Conservation (phyloP, 352 stramenopile species). For the Thalassiosira sp. region DNA sequence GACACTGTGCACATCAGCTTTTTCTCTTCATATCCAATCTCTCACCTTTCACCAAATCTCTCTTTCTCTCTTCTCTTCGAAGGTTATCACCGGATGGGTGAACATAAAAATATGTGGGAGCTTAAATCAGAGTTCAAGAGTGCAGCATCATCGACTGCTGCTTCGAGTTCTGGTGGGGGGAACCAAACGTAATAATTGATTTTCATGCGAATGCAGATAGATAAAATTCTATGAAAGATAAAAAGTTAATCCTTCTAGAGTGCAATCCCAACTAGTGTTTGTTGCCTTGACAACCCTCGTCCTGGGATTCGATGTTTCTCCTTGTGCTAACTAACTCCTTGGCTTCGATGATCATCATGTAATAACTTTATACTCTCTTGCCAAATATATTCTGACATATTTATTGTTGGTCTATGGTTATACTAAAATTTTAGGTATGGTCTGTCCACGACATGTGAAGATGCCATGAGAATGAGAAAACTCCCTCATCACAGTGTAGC, state of each 20-base stretch:
- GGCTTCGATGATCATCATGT: too few species aligned
- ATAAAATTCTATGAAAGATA: not conserved
- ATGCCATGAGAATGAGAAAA: not conserved
- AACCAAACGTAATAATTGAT: conserved; percentile 1
- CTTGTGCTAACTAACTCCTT: too few species aligned
- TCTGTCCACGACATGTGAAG: not conserved
- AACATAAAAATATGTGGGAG: conserved; percentile 77
- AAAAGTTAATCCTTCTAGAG: not conserved
- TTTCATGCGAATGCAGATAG: not conserved
- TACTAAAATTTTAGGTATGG: not conserved
- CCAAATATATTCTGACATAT: not conserved
- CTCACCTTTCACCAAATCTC: too few species aligned
- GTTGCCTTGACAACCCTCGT: too few species aligned
- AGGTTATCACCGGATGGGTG: conserved; percentile 75
- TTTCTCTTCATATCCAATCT: too few species aligned
- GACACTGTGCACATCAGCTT: too few species aligned
- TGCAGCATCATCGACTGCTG: conserved; percentile 4
- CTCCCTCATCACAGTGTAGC: conserved; percentile 28
- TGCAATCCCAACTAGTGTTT: not conserved
- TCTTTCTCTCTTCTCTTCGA: too few species aligned
- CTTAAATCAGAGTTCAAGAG: conserved; percentile 56
- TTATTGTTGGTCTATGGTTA: not conserved
- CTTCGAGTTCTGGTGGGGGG: conserved; percentile 2
- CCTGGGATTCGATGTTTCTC: too few species aligned
- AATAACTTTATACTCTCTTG: too few species aligned